Percentiles rank a stretch among this genome's conserved stretches.
phyloP scores from a whole-genome alignment of 2,329 filamentous ascomycete species.

The Talaromyces islandicus region DNA sequence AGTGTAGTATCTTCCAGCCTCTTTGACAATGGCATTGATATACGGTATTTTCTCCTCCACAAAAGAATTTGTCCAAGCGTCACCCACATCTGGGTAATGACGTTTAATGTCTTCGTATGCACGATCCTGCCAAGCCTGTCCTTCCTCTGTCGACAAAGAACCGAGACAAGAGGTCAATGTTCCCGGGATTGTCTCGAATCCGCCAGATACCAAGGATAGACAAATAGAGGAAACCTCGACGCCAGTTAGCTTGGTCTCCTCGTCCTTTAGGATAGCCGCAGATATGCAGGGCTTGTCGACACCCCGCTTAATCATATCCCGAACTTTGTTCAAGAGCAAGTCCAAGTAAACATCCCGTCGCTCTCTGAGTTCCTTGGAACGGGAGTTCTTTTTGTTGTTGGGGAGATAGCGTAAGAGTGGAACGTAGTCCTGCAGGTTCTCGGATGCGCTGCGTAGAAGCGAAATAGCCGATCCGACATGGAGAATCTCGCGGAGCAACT shows the following conservation, averaged over 20 bases:
- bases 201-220: slow-evolving; percentile 68
- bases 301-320: slow-evolving; percentile 51
- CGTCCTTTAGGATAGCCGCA: slow-evolving; percentile 60
- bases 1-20: slow-evolving; percentile 67
- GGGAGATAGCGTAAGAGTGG: slow-evolving; percentile 59
- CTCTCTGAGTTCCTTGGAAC: slow-evolving; percentile 56
- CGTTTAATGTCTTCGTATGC: slow-evolving; percentile 62
- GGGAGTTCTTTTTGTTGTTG: slow-evolving; percentile 49
- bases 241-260: slow-evolving; percentile 58
- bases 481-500: slow-evolving; percentile 65
- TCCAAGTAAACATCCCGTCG: slow-evolving; percentile 60
- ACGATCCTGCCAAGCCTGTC: slow-evolving; percentile 45
- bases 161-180: slow-evolving; percentile 50
- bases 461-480: slow-evolving; percentile 68
- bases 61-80: slow-evolving; percentile 56
- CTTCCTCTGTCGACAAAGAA: slow-evolving; percentile 2
- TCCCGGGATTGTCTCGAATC: slow-evolving; percentile 69
- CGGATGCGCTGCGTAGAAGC: slow-evolving; percentile 68
- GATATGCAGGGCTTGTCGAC: slow-evolving; percentile 60
- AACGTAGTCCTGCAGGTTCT: slow-evolving; percentile 76
- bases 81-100: slow-evolving; percentile 48
- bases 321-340: slow-evolving; percentile 48
- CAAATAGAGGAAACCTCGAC: slow-evolving; percentile 70
- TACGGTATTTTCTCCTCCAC: slow-evolving; percentile 65
- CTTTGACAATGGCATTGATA: slow-evolving; percentile 67